Evolutionary conservation across 2,329 filamentous ascomycete genomes (phyloP).

Genomic region (Paecilomyces sp.): DNA sequence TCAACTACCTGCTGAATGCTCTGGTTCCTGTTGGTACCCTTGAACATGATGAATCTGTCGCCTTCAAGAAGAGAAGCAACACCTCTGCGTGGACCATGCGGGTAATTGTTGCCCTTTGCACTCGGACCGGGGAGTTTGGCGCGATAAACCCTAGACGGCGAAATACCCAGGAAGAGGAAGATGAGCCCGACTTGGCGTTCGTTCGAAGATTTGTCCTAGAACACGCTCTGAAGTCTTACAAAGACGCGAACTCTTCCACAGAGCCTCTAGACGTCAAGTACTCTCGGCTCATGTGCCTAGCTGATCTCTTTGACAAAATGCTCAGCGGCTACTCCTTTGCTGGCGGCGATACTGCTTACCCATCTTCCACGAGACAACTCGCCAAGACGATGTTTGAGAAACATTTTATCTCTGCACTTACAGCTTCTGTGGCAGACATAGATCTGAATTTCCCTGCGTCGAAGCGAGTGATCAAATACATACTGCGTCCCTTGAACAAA

Average conservation of each 20-base stretch:
- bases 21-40: conserved; percentile 61
- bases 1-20: conserved; percentile 88
- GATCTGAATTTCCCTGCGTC: conserved; percentile 91
- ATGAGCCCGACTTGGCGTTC: conserved; percentile 59
- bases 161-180: conserved; percentile 33
- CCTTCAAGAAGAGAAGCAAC: conserved; percentile 74
- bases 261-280: conserved; percentile 83
- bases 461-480: conserved; percentile 93
- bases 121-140: conserved; percentile 74
- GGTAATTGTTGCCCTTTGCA: conserved; percentile 77
- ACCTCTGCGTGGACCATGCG: conserved; percentile 82
- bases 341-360: conserved; percentile 39
- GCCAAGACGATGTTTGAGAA: conserved; percentile 98
- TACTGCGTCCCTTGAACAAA: conserved; percentile 79
- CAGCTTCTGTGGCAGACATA: conserved; percentile 86
- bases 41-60: conserved; percentile 65
- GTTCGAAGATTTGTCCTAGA: conserved; percentile 94
- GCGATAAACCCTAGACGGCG: conserved; percentile 53
- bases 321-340: conserved; percentile 71
- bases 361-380: conserved; percentile 69
- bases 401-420: conserved; percentile 82
- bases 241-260: conserved; percentile 70
- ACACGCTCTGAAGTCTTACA: conserved; percentile 85
- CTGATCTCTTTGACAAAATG: conserved; percentile 89
- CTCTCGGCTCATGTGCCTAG: conserved; percentile 75